Percentiles rank a stretch among this genome's conserved stretches.
These are phyloP conservation scores for Henckelia pumila DNA, from an alignment of 257 asterid species.

Conservation along the genomic window DNA sequence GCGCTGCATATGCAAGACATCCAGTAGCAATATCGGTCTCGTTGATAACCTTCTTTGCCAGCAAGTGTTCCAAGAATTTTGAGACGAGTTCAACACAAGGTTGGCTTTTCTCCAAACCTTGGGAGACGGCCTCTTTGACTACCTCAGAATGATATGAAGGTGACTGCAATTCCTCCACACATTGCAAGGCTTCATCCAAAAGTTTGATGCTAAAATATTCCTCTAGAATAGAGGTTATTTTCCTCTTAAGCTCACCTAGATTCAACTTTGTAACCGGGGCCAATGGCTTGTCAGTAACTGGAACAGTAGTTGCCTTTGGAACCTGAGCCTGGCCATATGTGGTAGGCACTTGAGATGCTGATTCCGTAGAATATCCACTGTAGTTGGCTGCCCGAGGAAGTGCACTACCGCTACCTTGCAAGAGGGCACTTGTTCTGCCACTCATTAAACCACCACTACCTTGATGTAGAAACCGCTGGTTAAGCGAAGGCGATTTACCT, in stretches of 20 bases:
- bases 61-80: conserved; percentile 57
- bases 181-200: conserved; percentile 75
- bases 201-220: conserved; percentile 68
- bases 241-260: conserved; percentile 54
- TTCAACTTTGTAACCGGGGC: conserved; percentile 38
- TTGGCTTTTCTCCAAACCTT: conserved; percentile 77
- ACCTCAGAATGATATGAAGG: conserved; percentile 75
- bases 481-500: conserved; percentile 58
- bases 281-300: conserved; percentile 39
- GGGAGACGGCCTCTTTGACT: conserved; percentile 69
- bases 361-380: conserved; percentile 39
- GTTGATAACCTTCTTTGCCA: conserved; percentile 48
- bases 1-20: conserved; percentile 43
- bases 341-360: conserved; percentile 38
- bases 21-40: conserved; percentile 48
- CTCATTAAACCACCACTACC: conserved; percentile 59
- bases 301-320: conserved; percentile 29
- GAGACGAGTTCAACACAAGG: conserved; percentile 58
- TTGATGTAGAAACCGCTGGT: conserved; percentile 62
- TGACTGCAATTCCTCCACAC: conserved; percentile 75
- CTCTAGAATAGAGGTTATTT: conserved; percentile 61
- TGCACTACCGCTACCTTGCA: conserved; percentile 57
- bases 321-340: conserved; percentile 39
- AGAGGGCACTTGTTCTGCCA: conserved; percentile 64
- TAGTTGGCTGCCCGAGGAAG: conserved; percentile 42